Base-by-base conservation (phyloP, 1,284 basidiomycete genomes). In the Leccinum fallax region DNA sequence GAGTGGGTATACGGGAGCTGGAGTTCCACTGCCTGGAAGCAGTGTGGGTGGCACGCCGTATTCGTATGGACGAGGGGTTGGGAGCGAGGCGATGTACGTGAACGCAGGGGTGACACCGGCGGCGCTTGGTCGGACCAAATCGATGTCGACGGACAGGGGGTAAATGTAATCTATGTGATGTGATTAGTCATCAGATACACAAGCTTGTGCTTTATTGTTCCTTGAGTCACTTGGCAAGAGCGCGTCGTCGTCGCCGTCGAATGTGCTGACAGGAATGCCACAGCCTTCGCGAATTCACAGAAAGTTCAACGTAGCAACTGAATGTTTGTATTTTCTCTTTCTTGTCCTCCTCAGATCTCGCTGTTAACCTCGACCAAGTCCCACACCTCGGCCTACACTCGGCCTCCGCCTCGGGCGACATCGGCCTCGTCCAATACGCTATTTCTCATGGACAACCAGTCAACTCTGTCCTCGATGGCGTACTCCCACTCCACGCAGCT, bases 391-490 rank as follows among this genome's bases (percentile, higher is more conserved):
- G 92, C 58, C 81, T 97, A 7, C 95, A 97, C 73, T 86, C 89
- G n/a, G 95, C 95, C 13, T 92, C 93, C 2, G 90, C 89, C 5
- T 89, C 88, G 52, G 95, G 94, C 58, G 93, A 97, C 74, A 83
- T 96, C 56, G 94, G 92, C 13, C 86, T 94, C 64, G 92, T 92
- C 60, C 87, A 90, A 71, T 95, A 92, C 75, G 95, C 95, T 7
- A 82, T 98, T 32, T 86, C 88, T n/a, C 89, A 95, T 69, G 95
- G 95, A 6, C 95, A 97, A 72, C 95, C 95, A 7, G 87, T 95
- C 73, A 97, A 98, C 76, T 92, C 93, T 6, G 92, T 96, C 32
- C 83, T 96, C 59, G 93, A 95, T 72, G 95, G 95, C 55, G 90
- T 97, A 4, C 85, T 96, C 30, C 95, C 95, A 1, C 82, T 98